These are phyloP conservation scores for Xanthoceras sorbifolium DNA, from an alignment of 345 rosid species.

Conservation along the genomic window DNA sequence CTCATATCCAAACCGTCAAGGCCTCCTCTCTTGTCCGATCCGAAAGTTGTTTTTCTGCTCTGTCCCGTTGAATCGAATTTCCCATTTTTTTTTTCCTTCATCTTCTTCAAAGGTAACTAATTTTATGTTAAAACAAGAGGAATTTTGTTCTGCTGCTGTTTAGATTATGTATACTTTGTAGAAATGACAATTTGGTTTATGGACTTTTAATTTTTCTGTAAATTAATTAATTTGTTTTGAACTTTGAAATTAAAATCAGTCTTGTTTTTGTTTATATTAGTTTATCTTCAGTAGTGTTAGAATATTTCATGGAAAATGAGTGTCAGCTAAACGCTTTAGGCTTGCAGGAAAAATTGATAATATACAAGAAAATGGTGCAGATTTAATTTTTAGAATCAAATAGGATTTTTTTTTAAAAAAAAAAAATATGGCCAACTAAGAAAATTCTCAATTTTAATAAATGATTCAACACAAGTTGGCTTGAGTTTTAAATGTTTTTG, in stretches of 20 bases:
- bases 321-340: too few relatives aligned
- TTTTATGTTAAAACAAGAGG: neutral
- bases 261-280: neutral
- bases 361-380: neutral
- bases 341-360: neutral
- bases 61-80: constrained; percentile 44
- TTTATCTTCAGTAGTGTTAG: neutral
- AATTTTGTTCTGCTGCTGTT: neutral
- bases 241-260: neutral
- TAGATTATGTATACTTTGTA: neutral
- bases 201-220: neutral
- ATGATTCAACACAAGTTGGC: neutral
- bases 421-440: neutral
- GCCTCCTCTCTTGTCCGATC: constrained; percentile 48
- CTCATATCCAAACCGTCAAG: constrained; percentile 35
- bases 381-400: neutral
- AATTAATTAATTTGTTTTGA: neutral
- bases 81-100: neutral
- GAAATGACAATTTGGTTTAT: neutral
- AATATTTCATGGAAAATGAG: too few relatives aligned
- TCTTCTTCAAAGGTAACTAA: constrained; percentile 16
- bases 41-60: constrained; percentile 62
- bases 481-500: neutral
- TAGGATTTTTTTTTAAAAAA: neutral
- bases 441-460: neutral